Evolutionary conservation across 257 asterid genomes (phyloP), one percentile per base, ranked within the genome.

Genomic region (Petrea volubilis): DNA sequence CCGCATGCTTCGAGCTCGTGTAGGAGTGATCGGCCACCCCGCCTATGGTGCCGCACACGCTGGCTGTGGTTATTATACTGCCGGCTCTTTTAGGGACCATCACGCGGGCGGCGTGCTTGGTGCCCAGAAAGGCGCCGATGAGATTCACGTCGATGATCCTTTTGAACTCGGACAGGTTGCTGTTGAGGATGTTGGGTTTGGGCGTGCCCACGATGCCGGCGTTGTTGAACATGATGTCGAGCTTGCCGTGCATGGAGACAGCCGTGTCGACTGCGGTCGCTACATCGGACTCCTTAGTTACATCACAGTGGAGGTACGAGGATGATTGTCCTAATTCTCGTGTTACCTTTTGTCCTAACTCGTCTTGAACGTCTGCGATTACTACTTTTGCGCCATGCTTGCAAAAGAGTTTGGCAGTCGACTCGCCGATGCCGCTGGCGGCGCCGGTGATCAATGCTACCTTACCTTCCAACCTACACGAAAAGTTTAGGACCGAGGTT

Each of bases 101-200:
- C 5, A 62, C 82, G 0, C 77, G 38, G 0, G 86, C 82, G 0
- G 82, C 88, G 3, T 83, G 84, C 57, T 83, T 83, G 17, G 69
- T 62, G 1, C 88, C 83, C 8, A 74, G 50, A 36, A 77, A 71
- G 7, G 57, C 57, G 0, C 88, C 80, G 0, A 73, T 6, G 6
- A 76, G 61, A 52, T 80, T 83, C 9, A 74, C 65, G 6, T n/a
- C 18, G 13, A 78, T 28, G 6, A 80, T 60, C 5, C 58, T 25
- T 38, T 80, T 71, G 3, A 79, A 74, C 5, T 74, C 75, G 0
- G 50, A 52, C 3, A 44, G 33, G 13, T 71, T 33, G 4, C 28
- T 9, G n/a, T 77, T 78, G 1, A 72, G 40, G 3, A 83, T 77
- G 33, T 43, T 28, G 0, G 56, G 21, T 2, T 4, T 43, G 11